Evolutionary conservation across 768 basidiomycete genomes (phyloP).

Genomic region (Multifurca ochricompacta): DNA sequence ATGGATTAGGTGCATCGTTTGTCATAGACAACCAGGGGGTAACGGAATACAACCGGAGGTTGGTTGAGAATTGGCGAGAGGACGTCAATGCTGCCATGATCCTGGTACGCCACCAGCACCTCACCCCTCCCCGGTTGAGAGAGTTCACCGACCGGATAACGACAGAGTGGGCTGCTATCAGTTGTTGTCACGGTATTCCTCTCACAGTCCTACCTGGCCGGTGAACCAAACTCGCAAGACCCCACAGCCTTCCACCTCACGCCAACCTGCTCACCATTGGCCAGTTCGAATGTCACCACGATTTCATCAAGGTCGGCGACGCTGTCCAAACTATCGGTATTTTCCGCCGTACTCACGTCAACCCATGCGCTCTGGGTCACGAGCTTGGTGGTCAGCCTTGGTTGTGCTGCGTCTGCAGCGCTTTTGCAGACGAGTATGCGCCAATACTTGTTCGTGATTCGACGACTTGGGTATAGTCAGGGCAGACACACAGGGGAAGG

Average conservation of each 20-base stretch:
- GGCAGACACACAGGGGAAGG: background rate
- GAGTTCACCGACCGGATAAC: background rate
- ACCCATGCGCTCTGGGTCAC: background rate
- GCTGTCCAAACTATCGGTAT: background rate
- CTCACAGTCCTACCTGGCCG: background rate
- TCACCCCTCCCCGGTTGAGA: background rate
- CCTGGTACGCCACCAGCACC: background rate
- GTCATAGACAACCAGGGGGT: background rate
- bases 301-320: background rate
- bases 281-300: background rate
- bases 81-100: background rate
- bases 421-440: background rate
- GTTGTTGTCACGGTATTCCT: background rate
- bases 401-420: background rate
- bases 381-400: conserved; percentile 1
- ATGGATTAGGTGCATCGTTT: background rate
- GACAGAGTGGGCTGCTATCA: background rate
- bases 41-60: background rate
- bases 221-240: background rate
- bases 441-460: background rate
- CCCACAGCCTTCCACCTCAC: background rate
- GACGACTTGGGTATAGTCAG: background rate
- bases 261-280: background rate
- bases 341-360: background rate
- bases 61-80: background rate